Evolutionary conservation across 495 filamentous ascomycete genomes (phyloP).

Genomic region (Choiromyces venosus): DNA sequence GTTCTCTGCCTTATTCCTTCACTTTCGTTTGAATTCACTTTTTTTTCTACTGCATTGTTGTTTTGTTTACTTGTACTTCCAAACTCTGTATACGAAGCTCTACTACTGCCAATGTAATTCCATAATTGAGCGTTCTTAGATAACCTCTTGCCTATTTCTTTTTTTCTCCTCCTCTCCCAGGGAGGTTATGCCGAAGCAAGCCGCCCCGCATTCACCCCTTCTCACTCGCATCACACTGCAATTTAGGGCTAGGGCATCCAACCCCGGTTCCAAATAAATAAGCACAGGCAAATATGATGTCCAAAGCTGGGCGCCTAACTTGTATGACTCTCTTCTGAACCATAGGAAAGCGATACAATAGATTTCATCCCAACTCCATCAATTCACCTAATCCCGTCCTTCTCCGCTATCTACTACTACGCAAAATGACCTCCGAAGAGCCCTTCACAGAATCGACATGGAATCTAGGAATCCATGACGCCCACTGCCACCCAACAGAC

Average conservation of each 20-base stretch:
- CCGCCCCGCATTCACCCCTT: not conserved
- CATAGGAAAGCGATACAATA: not conserved
- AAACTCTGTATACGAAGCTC: not conserved
- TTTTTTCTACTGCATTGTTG: not conserved
- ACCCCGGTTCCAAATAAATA: not conserved
- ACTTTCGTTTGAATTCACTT: not conserved
- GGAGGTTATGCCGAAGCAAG: not conserved
- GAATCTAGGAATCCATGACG: conserved; percentile 79
- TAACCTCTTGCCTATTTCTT: not conserved
- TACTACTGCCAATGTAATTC: not conserved
- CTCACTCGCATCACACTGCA: not conserved
- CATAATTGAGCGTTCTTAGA: not conserved
- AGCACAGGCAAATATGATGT: not conserved
- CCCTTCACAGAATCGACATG: conserved; percentile 50
- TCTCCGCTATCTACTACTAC: not conserved
- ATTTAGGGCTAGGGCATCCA: not conserved
- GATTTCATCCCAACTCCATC: not conserved
- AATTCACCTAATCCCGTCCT: not conserved
- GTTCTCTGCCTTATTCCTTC: not conserved
- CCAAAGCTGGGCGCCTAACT: not conserved
- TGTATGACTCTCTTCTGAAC: not conserved
- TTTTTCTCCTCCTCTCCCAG: not conserved
- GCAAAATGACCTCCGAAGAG: not conserved
- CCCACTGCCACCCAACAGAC: conserved; percentile 97
- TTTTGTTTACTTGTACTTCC: not conserved